Evolutionary conservation across 208 protist genomes (phyloP).

Genomic region (Crithidia mellificae): DNA sequence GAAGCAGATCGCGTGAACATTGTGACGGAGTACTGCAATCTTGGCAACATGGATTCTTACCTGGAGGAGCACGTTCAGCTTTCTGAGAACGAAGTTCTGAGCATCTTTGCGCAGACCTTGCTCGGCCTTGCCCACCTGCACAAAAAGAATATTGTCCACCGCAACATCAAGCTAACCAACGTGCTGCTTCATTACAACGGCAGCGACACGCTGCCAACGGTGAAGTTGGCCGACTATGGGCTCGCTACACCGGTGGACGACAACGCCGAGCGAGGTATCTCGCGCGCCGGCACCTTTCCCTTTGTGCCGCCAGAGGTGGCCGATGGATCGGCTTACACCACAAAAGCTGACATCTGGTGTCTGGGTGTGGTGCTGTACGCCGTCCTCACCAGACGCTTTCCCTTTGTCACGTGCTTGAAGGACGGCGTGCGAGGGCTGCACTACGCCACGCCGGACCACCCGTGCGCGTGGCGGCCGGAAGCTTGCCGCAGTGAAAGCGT

Average conservation of each 20-base stretch:
- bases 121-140: slow-evolving; percentile 78
- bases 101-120: slow-evolving; percentile 64
- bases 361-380: slow-evolving; percentile 70
- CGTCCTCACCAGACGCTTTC: slow-evolving; percentile 60
- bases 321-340: slow-evolving; percentile 55
- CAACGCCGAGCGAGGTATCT: slow-evolving; percentile 37
- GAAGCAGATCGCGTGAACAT: slow-evolving; percentile 48
- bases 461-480: slow-evolving; percentile 44
- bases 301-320: slow-evolving; percentile 71
- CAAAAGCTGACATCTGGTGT: slow-evolving; percentile 79
- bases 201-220: slow-evolving; percentile 7
- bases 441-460: slow-evolving; percentile 17
- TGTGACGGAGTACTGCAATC: slow-evolving; percentile 78
- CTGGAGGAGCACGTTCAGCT: slow-evolving; percentile 46
- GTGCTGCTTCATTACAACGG: slow-evolving; percentile 48
- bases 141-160: slow-evolving; percentile 86
- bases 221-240: slow-evolving; percentile 84
- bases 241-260: slow-evolving; percentile 37
- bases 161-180: slow-evolving; percentile 96
- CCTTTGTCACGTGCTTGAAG: slow-evolving; percentile 39
- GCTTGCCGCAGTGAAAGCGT: no score
- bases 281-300: slow-evolving; percentile 57
- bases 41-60: slow-evolving; percentile 54
- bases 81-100: slow-evolving; percentile 39
- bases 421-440: slow-evolving; percentile 7